These are phyloP conservation scores for Cryptococcus hybrid DNA, from an alignment of 1,284 basidiomycete genomes.

Conservation along the genomic window DNA sequence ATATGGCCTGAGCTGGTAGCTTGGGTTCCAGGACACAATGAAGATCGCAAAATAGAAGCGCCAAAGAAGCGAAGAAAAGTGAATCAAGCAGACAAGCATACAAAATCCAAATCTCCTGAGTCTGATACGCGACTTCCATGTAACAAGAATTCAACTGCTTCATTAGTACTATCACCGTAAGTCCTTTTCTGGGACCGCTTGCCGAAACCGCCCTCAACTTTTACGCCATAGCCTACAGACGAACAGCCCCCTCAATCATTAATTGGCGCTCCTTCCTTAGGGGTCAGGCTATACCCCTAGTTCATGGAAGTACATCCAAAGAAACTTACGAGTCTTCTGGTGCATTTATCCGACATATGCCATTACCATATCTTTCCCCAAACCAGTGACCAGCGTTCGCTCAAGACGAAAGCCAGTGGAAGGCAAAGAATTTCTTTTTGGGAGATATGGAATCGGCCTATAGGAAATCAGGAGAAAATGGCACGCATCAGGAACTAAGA, in stretches of 20 bases:
- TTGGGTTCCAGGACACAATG: neutral
- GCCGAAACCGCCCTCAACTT: no score
- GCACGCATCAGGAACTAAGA: slow-evolving; percentile 13
- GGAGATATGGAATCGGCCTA: slow-evolving; percentile 44
- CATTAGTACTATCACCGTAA: no score
- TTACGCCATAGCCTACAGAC: no score
- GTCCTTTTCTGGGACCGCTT: no score
- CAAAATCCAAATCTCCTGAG: no score
- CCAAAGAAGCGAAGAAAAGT: no score
- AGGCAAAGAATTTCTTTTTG: slow-evolving; percentile 42
- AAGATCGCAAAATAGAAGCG: no score
- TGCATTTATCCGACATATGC: slow-evolving; percentile 40
- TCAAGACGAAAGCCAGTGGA: neutral
- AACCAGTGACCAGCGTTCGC: neutral
- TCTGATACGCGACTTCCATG: no score
- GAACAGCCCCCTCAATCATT: no score
- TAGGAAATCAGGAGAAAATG: slow-evolving; percentile 18
- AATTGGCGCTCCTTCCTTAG: no score
- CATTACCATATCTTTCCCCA: slow-evolving; percentile 19
- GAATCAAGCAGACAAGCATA: no score
- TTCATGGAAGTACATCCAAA: slow-evolving; percentile 43
- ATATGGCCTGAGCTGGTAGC: slow-evolving; percentile 48
- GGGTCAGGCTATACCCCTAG: slow-evolving; percentile 32
- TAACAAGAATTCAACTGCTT: no score
- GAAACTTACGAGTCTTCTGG: slow-evolving; percentile 45